These are phyloP conservation scores for Colletotrichum spaethianum DNA, from an alignment of 2,329 filamentous ascomycete genomes.

Conservation along the genomic window DNA sequence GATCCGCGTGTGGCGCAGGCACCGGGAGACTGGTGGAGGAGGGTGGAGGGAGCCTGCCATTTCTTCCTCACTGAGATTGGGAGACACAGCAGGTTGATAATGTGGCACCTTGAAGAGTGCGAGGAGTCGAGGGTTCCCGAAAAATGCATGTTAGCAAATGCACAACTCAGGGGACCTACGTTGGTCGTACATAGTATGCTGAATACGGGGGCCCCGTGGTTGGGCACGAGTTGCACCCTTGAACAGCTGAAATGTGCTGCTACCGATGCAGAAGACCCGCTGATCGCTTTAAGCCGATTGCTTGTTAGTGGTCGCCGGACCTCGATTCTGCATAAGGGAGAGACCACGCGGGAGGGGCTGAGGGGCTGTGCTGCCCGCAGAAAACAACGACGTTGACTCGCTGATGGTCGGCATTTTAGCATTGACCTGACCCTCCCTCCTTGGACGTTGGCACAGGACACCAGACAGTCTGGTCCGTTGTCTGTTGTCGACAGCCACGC, in stretches of 20 bases:
- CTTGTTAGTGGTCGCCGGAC: conserved; percentile 26
- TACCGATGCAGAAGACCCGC: conserved; percentile 37
- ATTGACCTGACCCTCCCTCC: conserved; percentile 31
- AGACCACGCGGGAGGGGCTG: conserved; percentile 34
- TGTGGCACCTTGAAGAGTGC: background rate
- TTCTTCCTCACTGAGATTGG: background rate
- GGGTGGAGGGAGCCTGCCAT: background rate
- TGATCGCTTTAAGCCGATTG: conserved; percentile 39
- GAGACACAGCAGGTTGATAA: background rate
- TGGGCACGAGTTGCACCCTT: conserved; percentile 29
- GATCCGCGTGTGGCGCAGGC: conserved; percentile 41
- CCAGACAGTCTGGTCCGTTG: conserved; percentile 1
- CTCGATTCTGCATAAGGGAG: conserved; percentile 28
- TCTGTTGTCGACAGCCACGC: conserved; percentile 24
- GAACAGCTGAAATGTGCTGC: conserved; percentile 41
- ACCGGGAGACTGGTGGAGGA: conserved; percentile 29
- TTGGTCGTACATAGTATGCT: conserved; percentile 2
- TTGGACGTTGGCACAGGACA: conserved; percentile 23
- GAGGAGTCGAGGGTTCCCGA: background rate
- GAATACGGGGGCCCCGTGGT: conserved; percentile 34
- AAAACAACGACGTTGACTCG: conserved; percentile 34
- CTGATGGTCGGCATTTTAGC: conserved; percentile 36
- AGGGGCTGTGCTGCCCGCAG: conserved; percentile 40
- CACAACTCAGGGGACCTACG: conserved; percentile 25
- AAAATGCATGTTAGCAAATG: conserved; percentile 16